Conservation (phyloP, 2,329 filamentous ascomycete species). For the Aspergillus quadricinctus region DNA sequence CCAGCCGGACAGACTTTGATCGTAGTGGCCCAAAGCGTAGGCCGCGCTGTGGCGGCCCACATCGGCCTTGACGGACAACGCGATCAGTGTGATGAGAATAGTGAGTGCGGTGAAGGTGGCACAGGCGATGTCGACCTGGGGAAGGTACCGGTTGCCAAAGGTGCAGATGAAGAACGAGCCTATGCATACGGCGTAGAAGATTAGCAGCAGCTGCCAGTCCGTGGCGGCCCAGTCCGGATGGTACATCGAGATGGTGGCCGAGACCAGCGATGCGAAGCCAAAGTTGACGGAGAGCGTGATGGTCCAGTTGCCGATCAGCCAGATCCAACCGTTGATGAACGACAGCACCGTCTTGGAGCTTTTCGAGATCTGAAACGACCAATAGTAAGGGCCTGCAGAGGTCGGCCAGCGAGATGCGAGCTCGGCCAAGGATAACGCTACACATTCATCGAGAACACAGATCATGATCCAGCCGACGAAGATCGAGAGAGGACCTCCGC, state of each 20-base stretch:
- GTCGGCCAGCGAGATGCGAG: slow-evolving; percentile 51
- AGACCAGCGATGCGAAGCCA: slow-evolving; percentile 52
- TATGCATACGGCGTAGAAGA: slow-evolving; percentile 66
- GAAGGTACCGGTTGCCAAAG: slow-evolving; percentile 64
- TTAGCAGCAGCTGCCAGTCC: slow-evolving; percentile 64
- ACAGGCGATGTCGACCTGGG: slow-evolving; percentile 57
- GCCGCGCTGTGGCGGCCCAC: slow-evolving; percentile 49
- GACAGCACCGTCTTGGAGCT: slow-evolving; percentile 45
- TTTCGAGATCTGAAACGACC: slow-evolving; percentile 48
- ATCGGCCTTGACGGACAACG: slow-evolving; percentile 52
- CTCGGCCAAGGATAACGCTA: slow-evolving; percentile 50
- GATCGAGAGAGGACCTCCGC: slow-evolving; percentile 50
- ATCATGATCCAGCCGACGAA: slow-evolving; percentile 56
- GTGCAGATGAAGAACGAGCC: slow-evolving; percentile 62
- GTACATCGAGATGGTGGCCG: slow-evolving; percentile 51
- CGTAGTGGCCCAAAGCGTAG: slow-evolving; percentile 55
- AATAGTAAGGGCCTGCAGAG: slow-evolving; percentile 52
- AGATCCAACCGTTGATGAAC: slow-evolving; percentile 52
- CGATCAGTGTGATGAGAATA: slow-evolving; percentile 56
- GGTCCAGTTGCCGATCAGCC: slow-evolving; percentile 51
- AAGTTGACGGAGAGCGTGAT: slow-evolving; percentile 54
- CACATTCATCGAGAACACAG: slow-evolving; percentile 50
- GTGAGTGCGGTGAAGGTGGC: slow-evolving; percentile 53
- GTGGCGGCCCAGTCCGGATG: slow-evolving; percentile 50
- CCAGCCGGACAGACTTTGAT: slow-evolving; percentile 55